Conservation (phyloP, 768 basidiomycete genomes). For the Leccinum olivaceopallidum region DNA sequence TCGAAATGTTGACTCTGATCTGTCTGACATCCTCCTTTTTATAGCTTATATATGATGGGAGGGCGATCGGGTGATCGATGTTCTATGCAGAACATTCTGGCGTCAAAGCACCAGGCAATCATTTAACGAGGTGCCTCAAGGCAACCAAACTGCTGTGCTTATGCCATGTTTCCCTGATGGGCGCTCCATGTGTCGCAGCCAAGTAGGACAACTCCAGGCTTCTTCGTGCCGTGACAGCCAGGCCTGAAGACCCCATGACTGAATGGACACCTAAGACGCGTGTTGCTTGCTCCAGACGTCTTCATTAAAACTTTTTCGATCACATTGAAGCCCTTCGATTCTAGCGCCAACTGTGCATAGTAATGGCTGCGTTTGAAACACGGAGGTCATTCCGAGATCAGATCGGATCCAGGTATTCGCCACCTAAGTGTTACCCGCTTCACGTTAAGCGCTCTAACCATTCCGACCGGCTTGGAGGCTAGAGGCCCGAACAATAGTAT, state of each 20-base stretch:
- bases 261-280: neutral
- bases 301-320: neutral
- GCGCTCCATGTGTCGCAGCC: conserved; percentile 4
- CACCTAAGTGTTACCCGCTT: neutral
- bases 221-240: conserved; percentile 15
- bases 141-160: neutral
- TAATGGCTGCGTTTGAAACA: neutral
- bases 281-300: conserved; percentile 4
- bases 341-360: conserved; percentile 1
- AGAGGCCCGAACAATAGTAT: neutral
- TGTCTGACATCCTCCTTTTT: conserved; percentile 11
- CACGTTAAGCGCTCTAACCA: neutral
- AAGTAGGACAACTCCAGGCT: neutral
- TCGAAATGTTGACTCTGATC: conserved; percentile 3
- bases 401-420: neutral
- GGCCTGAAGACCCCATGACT: neutral
- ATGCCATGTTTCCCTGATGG: neutral
- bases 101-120: neutral
- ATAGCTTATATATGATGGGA: conserved; percentile 6
- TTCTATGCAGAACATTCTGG: neutral
- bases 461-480: neutral
- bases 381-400: conserved; percentile 8
- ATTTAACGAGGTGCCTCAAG: neutral
- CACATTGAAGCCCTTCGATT: neutral
- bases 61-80: conserved; percentile 1